Evolutionary conservation across 257 asterid species (phyloP), one percentile per base, ranked within the genome.

Genomic region (Nicotiana knightiana): DNA sequence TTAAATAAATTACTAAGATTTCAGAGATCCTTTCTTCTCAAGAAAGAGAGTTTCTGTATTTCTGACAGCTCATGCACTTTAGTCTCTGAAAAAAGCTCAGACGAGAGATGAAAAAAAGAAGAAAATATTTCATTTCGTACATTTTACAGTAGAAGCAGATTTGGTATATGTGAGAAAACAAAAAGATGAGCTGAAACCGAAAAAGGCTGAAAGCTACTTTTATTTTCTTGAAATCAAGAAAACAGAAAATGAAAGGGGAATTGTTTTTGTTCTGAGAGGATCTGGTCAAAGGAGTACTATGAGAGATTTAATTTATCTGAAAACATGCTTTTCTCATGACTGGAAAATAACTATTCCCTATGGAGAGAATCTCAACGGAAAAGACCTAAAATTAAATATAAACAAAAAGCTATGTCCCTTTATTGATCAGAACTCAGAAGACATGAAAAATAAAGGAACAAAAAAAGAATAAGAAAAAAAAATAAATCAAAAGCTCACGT

Each of bases 251-350:
- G 10, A 24, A 33, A 17, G 30, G 66, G 62, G 55, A 28, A 46
- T 76, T 37, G 55, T 46, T 76, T 53, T 17, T 70, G 26, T 21
- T 71, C 24, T 54, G 51, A 43, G 65, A 51, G 86, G 90, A 91
- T 87, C 85, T 87, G 91, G 96, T 90, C 96, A 92, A 92, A 89
- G 82, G 75, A 87, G 92, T 89, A 88, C 91, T 84, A 82, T 67
- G 83, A 53, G 58, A 68, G 79, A 77, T 84, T 85, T 64, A 54
- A 79, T 71, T 43, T 84, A 67, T 82, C 80, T 61, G 15, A 17
- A 16, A 80, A 73, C 92, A 91, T 83, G 82, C 87, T 85, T 85
- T 84, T 82, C 75, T 82, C 89, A 77, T 89, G 91, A 82, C 48
- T 79, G 62, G 18, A 53, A 67, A 37, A 73, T 35, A 57, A 67